phyloP scores from a whole-genome alignment of 108 stramenopile genomes.

The Pelagomonas calceolata region DNA sequence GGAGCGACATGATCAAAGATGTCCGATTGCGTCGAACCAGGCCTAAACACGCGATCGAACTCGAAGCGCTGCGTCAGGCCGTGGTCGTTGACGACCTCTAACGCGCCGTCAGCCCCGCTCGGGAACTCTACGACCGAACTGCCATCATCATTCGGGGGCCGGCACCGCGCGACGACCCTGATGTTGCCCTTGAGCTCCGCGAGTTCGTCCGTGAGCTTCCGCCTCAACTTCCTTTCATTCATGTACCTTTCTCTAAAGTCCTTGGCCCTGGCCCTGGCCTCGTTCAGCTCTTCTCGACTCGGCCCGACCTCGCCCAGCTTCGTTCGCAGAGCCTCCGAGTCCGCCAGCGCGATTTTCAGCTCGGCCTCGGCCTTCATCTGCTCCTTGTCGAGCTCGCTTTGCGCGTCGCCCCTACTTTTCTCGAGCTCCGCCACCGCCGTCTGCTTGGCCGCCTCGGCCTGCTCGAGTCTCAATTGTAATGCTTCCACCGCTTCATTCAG shows the following conservation, averaged over 20 bases:
- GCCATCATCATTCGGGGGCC: conserved; percentile 12
- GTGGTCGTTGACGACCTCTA: conserved; percentile 6
- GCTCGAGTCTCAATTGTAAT: too few species aligned
- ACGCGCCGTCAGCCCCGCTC: not conserved
- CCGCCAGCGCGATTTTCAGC: not conserved
- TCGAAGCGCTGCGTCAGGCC: conserved; percentile 24
- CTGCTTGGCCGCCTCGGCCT: too few species aligned
- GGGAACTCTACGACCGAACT: not conserved
- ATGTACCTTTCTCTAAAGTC: conserved; percentile 1
- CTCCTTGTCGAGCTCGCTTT: too few species aligned
- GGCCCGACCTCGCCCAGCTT: not conserved
- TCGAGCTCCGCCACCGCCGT: too few species aligned
- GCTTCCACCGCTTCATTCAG: too few species aligned
- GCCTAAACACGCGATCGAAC: conserved; percentile 46
- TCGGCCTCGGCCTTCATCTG: not conserved
- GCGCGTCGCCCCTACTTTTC: too few species aligned
- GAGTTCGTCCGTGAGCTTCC: conserved; percentile 11
- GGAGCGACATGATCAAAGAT: conserved; percentile 38
- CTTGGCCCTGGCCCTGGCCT: not conserved
- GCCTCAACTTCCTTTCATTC: not conserved
- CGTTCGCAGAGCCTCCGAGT: not conserved
- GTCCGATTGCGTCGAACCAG: conserved; percentile 24
- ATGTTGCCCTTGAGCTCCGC: conserved; percentile 42
- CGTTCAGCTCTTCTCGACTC: conserved; percentile 7
- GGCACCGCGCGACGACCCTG: conserved; percentile 35